These are phyloP conservation scores for Rhodotorula taiwanensis DNA, from an alignment of 768 basidiomycete genomes.

Conservation along the genomic window DNA sequence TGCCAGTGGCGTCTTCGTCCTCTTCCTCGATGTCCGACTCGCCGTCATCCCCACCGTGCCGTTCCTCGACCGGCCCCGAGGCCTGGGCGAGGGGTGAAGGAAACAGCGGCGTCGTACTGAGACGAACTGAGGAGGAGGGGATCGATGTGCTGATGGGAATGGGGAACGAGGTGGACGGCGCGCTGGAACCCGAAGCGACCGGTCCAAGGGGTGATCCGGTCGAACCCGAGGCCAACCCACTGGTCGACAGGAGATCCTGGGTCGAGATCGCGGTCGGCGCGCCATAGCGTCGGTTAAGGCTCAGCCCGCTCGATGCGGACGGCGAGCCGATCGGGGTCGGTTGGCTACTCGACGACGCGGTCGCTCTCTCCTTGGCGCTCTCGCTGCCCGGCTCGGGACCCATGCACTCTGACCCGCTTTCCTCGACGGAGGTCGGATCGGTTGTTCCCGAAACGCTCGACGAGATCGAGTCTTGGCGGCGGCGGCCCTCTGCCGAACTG, in stretches of 20 bases:
- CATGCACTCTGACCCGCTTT: constrained; percentile 20
- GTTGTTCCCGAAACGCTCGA: constrained; percentile 27
- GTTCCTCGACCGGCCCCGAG: constrained; percentile 17
- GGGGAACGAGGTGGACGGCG: constrained; percentile 16
- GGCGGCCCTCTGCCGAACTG: constrained; percentile 5
- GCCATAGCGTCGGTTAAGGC: not conserved
- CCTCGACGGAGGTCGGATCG: constrained; percentile 28
- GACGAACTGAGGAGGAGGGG: constrained; percentile 21
- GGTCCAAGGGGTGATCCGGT: not conserved
- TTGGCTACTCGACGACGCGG: not conserved
- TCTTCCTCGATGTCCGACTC: constrained; percentile 32
- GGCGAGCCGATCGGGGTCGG: not conserved
- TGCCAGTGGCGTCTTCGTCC: not conserved
- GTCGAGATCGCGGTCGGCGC: not conserved
- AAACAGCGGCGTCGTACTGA: constrained; percentile 34
- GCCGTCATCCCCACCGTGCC: constrained; percentile 26
- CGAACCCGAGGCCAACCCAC: not conserved
- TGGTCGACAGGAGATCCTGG: constrained; percentile 1
- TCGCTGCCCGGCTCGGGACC: constrained; percentile 12
- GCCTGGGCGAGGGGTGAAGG: constrained; percentile 32
- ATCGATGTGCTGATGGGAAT: constrained; percentile 24
- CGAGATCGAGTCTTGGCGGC: constrained; percentile 25
- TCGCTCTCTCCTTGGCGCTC: not conserved
- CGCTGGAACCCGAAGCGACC: constrained; percentile 11
- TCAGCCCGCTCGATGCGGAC: not conserved